Base-by-base conservation (phyloP, 1,284 basidiomycete species). In the Earliella scabrosa region DNA sequence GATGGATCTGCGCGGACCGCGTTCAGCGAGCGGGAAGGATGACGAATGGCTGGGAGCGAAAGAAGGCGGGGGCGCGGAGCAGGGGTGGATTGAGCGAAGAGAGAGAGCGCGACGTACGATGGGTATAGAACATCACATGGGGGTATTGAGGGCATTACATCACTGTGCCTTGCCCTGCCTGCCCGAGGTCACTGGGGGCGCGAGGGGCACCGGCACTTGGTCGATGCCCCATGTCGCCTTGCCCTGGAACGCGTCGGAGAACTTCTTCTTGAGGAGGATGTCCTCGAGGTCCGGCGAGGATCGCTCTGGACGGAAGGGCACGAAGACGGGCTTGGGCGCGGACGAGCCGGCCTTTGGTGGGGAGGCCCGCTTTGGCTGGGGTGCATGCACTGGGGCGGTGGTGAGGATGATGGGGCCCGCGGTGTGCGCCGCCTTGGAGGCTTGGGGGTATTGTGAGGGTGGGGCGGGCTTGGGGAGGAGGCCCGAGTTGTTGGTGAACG, bases 401-500 rank as follows among this genome's bases (percentile, higher is more conserved):
- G 65, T 44, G 63, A 58, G 48, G 53, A 53, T 56, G 59, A 58
- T 57, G 58, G 57, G 40, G 36, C 66, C 53, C 5, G 64, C 47
- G n/a, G 58, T 50, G 45, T 49, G 21, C 11, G 54, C 39, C 27
- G 69, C 58, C 6, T 72, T 66, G 34, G 77, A 73, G 44, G 72
- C 72, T 58, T 54, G 78, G 63, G 69, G 68, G 66, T 82, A 83
- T 52, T 74, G 70, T 8, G 82, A 81, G 21, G 82, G 82, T 34
- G 70, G 66, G 16, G 81, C 76, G 44, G 81, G 77, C 56, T 70
- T 70, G 14, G 81, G 77, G 18, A 76, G 60, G 40, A 81, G 63
- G 35, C 80, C 79, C 52, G 78, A 80, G 67, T 72, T 77, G 68
- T 85, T 83, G 26, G 83, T 86, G 77, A 86, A 87, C 14, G 82